Percentiles rank a stretch among this genome's conserved stretches.
Conservation (phyloP, 305 asterid species). For the Lippia alba region DNA sequence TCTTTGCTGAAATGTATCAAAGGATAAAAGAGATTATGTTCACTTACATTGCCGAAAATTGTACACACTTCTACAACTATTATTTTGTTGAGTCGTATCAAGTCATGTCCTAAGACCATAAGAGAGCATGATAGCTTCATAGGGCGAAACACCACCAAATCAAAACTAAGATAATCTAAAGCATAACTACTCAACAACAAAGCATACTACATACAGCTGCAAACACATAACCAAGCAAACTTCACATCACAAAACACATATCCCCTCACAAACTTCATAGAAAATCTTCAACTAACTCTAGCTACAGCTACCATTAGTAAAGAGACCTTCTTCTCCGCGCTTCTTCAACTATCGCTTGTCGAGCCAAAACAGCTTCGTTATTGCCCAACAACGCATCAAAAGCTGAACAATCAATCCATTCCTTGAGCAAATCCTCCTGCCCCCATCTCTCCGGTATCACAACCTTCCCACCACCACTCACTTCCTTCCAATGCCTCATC, state of each 20-base stretch:
- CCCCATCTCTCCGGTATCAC: conserved; percentile 57
- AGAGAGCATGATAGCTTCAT: too few species aligned
- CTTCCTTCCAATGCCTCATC: conserved; percentile 40
- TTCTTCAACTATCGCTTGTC: conserved; percentile 40
- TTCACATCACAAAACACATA: background rate
- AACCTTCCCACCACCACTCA: conserved; percentile 19
- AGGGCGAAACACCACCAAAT: background rate
- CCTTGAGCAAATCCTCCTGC: conserved; percentile 48
- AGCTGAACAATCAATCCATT: conserved; percentile 52
- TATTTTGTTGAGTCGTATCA: too few species aligned
- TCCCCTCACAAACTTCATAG: background rate
- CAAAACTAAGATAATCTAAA: background rate
- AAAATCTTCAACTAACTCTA: background rate
- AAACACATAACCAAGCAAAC: background rate
- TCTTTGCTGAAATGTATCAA: too few species aligned
- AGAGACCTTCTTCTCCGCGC: conserved; percentile 14
- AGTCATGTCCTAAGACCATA: too few species aligned
- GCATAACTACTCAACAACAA: too few species aligned
- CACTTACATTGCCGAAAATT: too few species aligned
- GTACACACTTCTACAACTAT: too few species aligned
- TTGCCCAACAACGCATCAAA: conserved; percentile 55
- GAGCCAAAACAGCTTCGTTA: conserved; percentile 44
- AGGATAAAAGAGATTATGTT: too few species aligned
- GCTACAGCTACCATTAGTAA: background rate
- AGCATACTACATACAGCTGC: too few species aligned